These are phyloP conservation scores for Paramecium octaurelia DNA, from an alignment of 73 alveolate species.

Conservation along the genomic window DNA sequence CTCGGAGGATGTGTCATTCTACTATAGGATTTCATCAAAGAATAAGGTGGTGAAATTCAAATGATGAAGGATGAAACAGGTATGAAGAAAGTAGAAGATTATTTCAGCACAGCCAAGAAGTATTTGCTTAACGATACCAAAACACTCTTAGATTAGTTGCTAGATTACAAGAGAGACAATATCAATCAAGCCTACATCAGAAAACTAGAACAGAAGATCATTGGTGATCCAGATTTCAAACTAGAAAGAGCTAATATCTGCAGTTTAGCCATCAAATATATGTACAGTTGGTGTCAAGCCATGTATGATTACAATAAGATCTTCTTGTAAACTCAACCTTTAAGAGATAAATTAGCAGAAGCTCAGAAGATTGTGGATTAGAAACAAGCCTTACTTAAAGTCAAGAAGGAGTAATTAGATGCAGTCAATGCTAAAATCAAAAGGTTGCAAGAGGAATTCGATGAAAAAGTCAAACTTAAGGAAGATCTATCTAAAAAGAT, in stretches of 20 bases:
- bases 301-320: slow-evolving; percentile 77
- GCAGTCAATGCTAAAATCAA: slow-evolving; percentile 70
- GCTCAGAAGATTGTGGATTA: slow-evolving; percentile 71
- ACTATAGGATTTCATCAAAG: slow-evolving; percentile 51
- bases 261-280: slow-evolving; percentile 75
- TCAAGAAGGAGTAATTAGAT: slow-evolving; percentile 71
- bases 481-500: slow-evolving; percentile 66
- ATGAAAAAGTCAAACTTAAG: slow-evolving; percentile 23
- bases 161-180: slow-evolving; percentile 74
- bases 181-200: slow-evolving; percentile 79
- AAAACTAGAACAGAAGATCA: slow-evolving; percentile 65
- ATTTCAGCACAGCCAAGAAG: slow-evolving; percentile 86
- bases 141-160: slow-evolving; percentile 70
- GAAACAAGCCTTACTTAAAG: slow-evolving; percentile 66
- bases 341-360: slow-evolving; percentile 70
- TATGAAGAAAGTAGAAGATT: slow-evolving; percentile 85
- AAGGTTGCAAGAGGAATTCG: slow-evolving; percentile 34
- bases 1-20: slow-evolving; percentile 81
- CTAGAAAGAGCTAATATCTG: slow-evolving; percentile 79
- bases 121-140: slow-evolving; percentile 80
- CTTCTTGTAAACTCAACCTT: slow-evolving; percentile 71
- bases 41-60: slow-evolving; percentile 59
- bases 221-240: slow-evolving; percentile 76
- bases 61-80: slow-evolving; percentile 70
- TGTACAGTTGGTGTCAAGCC: slow-evolving; percentile 81